These are phyloP conservation scores for Albugo laibachii DNA, from an alignment of 352 stramenopile genomes.

Conservation along the genomic window DNA sequence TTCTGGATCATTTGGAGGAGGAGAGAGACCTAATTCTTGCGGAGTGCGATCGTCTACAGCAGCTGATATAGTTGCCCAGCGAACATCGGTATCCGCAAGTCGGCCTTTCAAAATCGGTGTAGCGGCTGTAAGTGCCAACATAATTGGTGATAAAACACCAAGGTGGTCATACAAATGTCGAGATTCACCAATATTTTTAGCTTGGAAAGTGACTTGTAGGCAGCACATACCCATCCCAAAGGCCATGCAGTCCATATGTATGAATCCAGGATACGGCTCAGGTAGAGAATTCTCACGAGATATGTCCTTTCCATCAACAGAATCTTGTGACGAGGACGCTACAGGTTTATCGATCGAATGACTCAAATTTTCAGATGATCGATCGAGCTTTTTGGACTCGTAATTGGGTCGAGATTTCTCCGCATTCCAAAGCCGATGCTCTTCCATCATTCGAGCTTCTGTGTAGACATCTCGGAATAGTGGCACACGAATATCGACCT, in stretches of 20 bases:
- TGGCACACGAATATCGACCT: conserved; percentile 76
- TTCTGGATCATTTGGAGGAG: conserved; percentile 17
- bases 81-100: conserved; percentile 82
- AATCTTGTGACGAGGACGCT: too few species aligned
- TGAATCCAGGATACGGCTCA: conserved; percentile 70
- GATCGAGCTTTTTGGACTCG: conserved; percentile 27
- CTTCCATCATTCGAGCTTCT: conserved; percentile 41
- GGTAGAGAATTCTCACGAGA: conserved; percentile 19
- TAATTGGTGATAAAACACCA: conserved; percentile 94
- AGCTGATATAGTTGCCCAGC: conserved; percentile 94
- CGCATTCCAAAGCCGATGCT: conserved; percentile 54
- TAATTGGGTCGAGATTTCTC: conserved; percentile 61
- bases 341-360: conserved; percentile 6
- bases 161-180: conserved; percentile 99
- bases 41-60: conserved; percentile 90
- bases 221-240: conserved; percentile 99
- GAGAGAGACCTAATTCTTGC: conserved; percentile 40
- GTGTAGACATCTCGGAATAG: conserved; percentile 73
- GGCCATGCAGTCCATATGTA: conserved; percentile 99
- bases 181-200: conserved; percentile 96
- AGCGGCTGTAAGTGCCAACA: conserved; percentile 97
- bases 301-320: conserved; percentile 6
- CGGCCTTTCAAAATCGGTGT: conserved; percentile 94
- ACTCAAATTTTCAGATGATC: conserved; percentile 4
- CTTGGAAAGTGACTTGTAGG: conserved; percentile 96